Base-by-base conservation (phyloP, 163 green algal species). In the Coccomyxa subellipsoidea region DNA sequence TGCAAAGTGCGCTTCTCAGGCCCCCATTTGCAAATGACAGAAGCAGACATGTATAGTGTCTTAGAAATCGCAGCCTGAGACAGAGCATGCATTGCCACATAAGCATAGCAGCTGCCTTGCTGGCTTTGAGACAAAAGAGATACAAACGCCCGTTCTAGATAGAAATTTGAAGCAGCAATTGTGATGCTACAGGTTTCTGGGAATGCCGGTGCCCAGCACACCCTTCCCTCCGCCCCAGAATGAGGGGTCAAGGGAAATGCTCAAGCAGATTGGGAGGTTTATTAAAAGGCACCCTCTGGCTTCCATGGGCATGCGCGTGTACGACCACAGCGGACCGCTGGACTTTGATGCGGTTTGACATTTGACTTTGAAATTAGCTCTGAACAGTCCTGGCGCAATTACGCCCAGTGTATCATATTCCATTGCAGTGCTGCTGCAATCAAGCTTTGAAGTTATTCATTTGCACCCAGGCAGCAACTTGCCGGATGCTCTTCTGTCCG, bases 161-260 rank as follows among this genome's bases (percentile, higher is more conserved):
- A n/a, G n/a, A n/a, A n/a, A n/a, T n/a, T n/a, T n/a, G n/a, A n/a
- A n/a, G n/a, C n/a, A n/a, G n/a, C n/a, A n/a, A n/a, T n/a, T 6
- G 47, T 59, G 31, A 9, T 77, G 70, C 32, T 25, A 2, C 70
- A 77, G 70, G 70, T 77, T 38, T 32, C 34, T 77, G 70, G 70
- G 32, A 47, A 31, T 77, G 70, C 32, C 32, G 12, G 34, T 77
- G 34, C 70, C 70, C 32, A 27, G 18, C 27, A 27, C 18, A 34
- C 70, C 70, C 8, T 77, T 77, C 5, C 70, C 70, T n/a, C n/a
- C 70, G 32, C 70, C 70, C 12, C 70, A 77, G 70, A 77, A 77
- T 40, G 70, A 77, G 32, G 70, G 70, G 10, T 38, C 70, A 7
- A 27, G 70, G 12, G 70, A 38, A 31, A 77, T 77, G 70, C 70